These are phyloP conservation scores for Starmerella floris DNA, from an alignment of 805 yeast genomes.

Conservation along the genomic window DNA sequence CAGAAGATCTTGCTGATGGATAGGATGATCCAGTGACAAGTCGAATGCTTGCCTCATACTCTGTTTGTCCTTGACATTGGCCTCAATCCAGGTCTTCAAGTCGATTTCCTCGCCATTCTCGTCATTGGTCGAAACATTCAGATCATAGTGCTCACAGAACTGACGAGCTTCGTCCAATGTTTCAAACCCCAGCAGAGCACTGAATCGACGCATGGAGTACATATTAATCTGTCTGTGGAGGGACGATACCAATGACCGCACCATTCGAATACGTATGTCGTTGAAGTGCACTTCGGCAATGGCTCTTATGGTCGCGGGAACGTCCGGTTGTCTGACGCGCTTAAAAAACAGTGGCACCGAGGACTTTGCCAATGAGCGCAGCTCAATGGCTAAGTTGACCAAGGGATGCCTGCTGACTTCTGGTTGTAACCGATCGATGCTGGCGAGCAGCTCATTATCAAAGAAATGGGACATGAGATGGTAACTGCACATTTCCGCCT, in stretches of 20 bases:
- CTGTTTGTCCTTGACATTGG: conserved; percentile 4
- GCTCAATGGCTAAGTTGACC: conserved; percentile 58
- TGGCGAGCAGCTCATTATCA: conserved; percentile 75
- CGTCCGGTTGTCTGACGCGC: conserved; percentile 35
- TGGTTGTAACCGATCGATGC: conserved; percentile 52
- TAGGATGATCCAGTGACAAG: conserved; percentile 3
- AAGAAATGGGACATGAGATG: conserved; percentile 63
- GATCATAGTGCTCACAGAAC: conserved; percentile 53
- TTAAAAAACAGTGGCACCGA: conserved; percentile 48
- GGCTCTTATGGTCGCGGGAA: conserved; percentile 60
- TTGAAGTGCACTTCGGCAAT: conserved; percentile 68
- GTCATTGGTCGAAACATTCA: conserved; percentile 21
- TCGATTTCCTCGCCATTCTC: conserved; percentile 15
- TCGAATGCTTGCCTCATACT: conserved; percentile 10
- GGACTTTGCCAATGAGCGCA: conserved; percentile 45
- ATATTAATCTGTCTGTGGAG: conserved; percentile 53
- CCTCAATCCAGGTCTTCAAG: conserved; percentile 15
- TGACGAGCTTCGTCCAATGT: conserved; percentile 37
- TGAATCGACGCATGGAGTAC: conserved; percentile 38
- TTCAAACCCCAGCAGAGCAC: conserved; percentile 53
- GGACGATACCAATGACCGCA: conserved; percentile 51
- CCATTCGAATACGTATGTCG: conserved; percentile 49
- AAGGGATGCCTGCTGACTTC: conserved; percentile 39
- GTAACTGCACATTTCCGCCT: conserved; percentile 87
- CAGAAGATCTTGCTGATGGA: conserved; percentile 1